Evolutionary conservation across 2,329 filamentous ascomycete genomes (phyloP).

Genomic region (Monosporascus sp.): DNA sequence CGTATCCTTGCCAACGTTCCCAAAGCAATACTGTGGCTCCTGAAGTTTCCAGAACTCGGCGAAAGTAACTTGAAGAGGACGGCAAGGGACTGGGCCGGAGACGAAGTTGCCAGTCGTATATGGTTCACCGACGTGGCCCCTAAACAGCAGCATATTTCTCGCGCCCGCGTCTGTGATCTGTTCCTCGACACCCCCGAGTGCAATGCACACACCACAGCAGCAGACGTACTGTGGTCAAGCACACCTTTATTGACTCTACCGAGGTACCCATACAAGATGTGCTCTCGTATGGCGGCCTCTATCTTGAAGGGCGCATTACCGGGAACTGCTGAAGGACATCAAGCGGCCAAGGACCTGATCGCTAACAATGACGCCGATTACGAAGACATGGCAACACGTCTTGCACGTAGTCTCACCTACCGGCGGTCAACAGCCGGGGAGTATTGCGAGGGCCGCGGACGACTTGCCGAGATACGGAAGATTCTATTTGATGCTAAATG

Average conservation of each 20-base stretch:
- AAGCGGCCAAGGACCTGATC: constrained; percentile 70
- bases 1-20: constrained; percentile 81
- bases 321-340: constrained; percentile 57
- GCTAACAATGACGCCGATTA: constrained; percentile 76
- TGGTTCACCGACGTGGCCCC: constrained; percentile 96
- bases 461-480: constrained; percentile 72
- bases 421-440: constrained; percentile 31
- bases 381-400: constrained; percentile 66
- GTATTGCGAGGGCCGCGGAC: constrained; percentile 55
- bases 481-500: constrained; percentile 80
- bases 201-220: constrained; percentile 95
- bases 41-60: constrained; percentile 93
- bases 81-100: constrained; percentile 75
- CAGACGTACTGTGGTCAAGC: constrained; percentile 93
- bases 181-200: constrained; percentile 97
- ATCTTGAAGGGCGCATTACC: constrained; percentile 88
- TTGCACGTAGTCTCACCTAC: constrained; percentile 63
- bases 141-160: constrained; percentile 88
- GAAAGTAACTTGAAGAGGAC: constrained; percentile 79
- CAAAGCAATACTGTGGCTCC: constrained; percentile 86
- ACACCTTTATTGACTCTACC: constrained; percentile 88
- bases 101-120: constrained; percentile 78
- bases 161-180: constrained; percentile 85
- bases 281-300: constrained; percentile 93
- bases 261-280: constrained; percentile 97